These are phyloP conservation scores for Sugiyamaella mastotermitis DNA, from an alignment of 805 yeast species.

Conservation along the genomic window DNA sequence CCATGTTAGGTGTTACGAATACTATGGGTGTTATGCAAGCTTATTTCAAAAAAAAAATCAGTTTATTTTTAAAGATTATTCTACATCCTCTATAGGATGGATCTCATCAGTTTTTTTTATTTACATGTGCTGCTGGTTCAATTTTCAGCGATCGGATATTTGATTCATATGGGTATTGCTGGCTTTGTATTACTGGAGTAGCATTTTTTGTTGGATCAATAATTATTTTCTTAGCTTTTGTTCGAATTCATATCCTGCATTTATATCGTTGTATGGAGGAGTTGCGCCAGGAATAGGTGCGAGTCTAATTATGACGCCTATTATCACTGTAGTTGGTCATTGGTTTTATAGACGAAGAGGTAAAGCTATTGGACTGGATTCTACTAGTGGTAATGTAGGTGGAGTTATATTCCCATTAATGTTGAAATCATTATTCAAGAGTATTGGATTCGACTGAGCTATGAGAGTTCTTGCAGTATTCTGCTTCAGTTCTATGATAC, in stretches of 20 bases:
- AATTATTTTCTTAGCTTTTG: slow-evolving; percentile 54
- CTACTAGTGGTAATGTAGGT: slow-evolving; percentile 52
- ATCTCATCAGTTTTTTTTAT: no score
- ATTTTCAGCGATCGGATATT: no score
- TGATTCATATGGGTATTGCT: neutral
- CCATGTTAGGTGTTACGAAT: no score
- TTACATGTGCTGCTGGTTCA: no score
- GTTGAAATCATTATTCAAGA: slow-evolving; percentile 42
- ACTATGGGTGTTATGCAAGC: no score
- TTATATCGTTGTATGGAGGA: slow-evolving; percentile 54
- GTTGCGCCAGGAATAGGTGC: slow-evolving; percentile 52
- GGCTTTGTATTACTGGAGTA: slow-evolving; percentile 15
- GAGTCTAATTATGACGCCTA: slow-evolving; percentile 55
- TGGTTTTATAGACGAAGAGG: slow-evolving; percentile 61
- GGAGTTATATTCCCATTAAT: slow-evolving; percentile 52
- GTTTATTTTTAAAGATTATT: no score
- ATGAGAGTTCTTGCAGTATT: slow-evolving; percentile 48
- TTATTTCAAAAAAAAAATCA: no score
- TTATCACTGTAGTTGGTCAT: slow-evolving; percentile 57
- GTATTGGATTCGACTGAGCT: slow-evolving; percentile 57
- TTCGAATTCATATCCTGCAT: slow-evolving; percentile 45
- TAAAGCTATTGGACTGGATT: slow-evolving; percentile 45
- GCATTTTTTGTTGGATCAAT: slow-evolving; percentile 38
- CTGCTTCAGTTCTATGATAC: no score
- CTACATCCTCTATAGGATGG: no score